Evolutionary conservation across 2,329 filamentous ascomycete genomes (phyloP).

Genomic region (Fusarium continuum): DNA sequence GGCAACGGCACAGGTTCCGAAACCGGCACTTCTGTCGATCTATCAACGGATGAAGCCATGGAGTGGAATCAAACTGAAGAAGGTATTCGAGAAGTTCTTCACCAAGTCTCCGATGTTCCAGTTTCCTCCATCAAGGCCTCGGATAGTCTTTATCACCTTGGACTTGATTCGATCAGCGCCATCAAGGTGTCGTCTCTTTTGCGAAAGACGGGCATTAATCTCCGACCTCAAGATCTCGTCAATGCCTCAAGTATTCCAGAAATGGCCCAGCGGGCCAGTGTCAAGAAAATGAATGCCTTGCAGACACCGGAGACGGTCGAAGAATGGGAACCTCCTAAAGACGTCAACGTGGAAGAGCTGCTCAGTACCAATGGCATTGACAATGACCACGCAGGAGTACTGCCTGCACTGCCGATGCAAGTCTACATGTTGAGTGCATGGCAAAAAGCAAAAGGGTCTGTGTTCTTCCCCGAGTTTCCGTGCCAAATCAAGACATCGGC

Average conservation of each 20-base stretch:
- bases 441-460: conserved; percentile 70
- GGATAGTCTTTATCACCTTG: conserved; percentile 81
- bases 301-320: conserved; percentile 16
- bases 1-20: background rate
- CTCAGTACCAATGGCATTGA: conserved; percentile 54
- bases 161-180: conserved; percentile 89
- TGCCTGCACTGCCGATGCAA: conserved; percentile 82
- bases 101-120: conserved; percentile 68
- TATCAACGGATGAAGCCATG: background rate
- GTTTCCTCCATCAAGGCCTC: conserved; percentile 65
- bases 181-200: conserved; percentile 83
- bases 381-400: conserved; percentile 60
- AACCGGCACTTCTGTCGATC: background rate
- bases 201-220: conserved; percentile 66
- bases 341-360: conserved; percentile 52
- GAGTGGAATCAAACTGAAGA: conserved; percentile 50
- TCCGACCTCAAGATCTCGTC: conserved; percentile 78
- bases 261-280: conserved; percentile 60
- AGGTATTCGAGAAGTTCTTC: conserved; percentile 58
- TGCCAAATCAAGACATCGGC: conserved; percentile 61
- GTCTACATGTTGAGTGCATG: conserved; percentile 82
- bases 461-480: conserved; percentile 79
- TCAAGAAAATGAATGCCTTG: background rate
- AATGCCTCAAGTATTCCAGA: conserved; percentile 69
- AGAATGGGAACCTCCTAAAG: conserved; percentile 46